Conservation (phyloP, 352 stramenopile genomes). For the Phytophthora ramorum region DNA sequence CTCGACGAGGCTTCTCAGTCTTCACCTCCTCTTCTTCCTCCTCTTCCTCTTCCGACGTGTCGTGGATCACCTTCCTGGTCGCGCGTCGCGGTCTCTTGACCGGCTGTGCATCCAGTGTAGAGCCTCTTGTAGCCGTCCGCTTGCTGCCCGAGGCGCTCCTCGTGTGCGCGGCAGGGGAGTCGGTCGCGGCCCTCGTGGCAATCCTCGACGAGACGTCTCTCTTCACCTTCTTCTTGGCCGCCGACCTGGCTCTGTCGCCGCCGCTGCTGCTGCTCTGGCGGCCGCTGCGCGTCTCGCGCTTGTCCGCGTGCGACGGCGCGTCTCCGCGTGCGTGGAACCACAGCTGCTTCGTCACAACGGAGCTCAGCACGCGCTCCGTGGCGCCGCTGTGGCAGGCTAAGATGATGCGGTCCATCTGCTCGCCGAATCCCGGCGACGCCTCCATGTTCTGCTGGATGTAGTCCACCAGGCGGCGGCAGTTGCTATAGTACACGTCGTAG, state of each 20-base stretch:
- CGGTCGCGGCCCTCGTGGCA: slow-evolving; percentile 16
- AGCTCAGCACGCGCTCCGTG: slow-evolving; percentile 53
- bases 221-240: slow-evolving; percentile 29
- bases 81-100: slow-evolving; percentile 36
- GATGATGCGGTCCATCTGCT: slow-evolving; percentile 79
- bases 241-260: background rate
- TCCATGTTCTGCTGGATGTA: slow-evolving; percentile 76
- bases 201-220: slow-evolving; percentile 5
- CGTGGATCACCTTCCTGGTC: slow-evolving; percentile 27
- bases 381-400: slow-evolving; percentile 70
- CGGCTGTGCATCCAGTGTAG: slow-evolving; percentile 12
- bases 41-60: slow-evolving; percentile 31
- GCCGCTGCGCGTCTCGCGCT: background rate
- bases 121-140: slow-evolving; percentile 18
- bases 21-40: slow-evolving; percentile 31
- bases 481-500: slow-evolving; percentile 68
- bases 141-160: slow-evolving; percentile 22
- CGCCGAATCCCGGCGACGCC: slow-evolving; percentile 57
- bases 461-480: slow-evolving; percentile 62
- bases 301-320: background rate
- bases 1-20: slow-evolving; percentile 29
- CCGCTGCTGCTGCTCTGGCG: slow-evolving; percentile 2
- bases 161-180: slow-evolving; percentile 27
- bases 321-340: slow-evolving; percentile 53
- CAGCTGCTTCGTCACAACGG: slow-evolving; percentile 70